Base-by-base conservation (phyloP, 257 asterid genomes). In the Solanum lycopersicoides region DNA sequence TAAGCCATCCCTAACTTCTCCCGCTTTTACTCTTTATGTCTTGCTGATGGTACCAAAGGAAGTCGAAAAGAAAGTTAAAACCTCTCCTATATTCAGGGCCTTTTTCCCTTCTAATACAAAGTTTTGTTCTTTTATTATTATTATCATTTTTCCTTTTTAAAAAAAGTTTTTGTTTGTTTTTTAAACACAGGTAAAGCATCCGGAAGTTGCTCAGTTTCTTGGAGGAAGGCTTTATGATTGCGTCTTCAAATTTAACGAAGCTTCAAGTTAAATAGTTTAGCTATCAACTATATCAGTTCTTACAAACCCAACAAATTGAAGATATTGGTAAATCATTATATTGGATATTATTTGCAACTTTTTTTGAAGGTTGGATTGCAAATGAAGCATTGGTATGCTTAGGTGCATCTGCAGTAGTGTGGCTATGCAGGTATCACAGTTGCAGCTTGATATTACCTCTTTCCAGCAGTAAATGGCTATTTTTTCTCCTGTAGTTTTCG, bases 171-270 rank as follows among this genome's bases (percentile, higher is more conserved):
- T 72, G 20, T n/a, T 82, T 20, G 32, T 44, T 84, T 39, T 37
- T 74, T 87, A 37, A 72, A 80, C 75, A 86, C 95, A 97, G 99
- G 99, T 97, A 91, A 97, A 97, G 94, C 99, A 97, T 91, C 91
- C 63, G 9, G 99, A 97, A 90, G 99, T 97, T 75, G 99, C 99
- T 35, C 96, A 97, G 92, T 97, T 97, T 90, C 99, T 97, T 14
- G 99, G 99, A 53, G 99, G 99, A 88, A 92, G 99, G 87, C 95
- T 97, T 45, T 97, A 97, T 83, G 99, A 97, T 87, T 97, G 99
- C 59, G 99, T 97, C 83, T 93, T 97, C 95, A 96, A 97, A 91
- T 96, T 73, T 93, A 93, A 93, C 25, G 95, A 94, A 63, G 59
- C 69, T 73, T 86, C 41, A 63, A 63, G 74, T 50, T 86, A 50